These are phyloP conservation scores for Stereocaulon alpinum DNA, from an alignment of 495 filamentous ascomycete species.

Conservation along the genomic window DNA sequence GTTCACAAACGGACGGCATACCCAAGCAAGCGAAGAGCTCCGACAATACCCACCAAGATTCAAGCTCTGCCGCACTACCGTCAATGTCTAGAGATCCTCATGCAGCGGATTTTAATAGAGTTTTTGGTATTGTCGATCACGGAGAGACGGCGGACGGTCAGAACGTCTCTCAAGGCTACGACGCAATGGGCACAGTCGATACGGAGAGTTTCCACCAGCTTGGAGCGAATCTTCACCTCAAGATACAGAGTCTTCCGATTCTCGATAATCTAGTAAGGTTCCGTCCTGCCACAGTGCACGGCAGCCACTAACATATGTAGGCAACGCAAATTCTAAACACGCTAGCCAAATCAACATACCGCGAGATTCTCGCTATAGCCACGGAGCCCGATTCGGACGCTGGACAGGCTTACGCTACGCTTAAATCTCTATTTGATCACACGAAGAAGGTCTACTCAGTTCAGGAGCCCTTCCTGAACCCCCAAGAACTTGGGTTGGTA, in stretches of 20 bases:
- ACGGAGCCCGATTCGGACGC: slow-evolving; percentile 63
- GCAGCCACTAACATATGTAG: slow-evolving; percentile 29
- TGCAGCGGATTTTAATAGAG: slow-evolving; percentile 30
- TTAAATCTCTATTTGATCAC: slow-evolving; percentile 71
- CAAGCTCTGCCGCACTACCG: background rate
- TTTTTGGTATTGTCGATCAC: slow-evolving; percentile 41
- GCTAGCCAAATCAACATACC: slow-evolving; percentile 56
- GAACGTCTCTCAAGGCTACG: slow-evolving; percentile 18
- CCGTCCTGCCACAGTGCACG: slow-evolving; percentile 6
- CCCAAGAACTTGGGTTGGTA: slow-evolving; percentile 60
- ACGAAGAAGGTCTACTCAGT: slow-evolving; percentile 71
- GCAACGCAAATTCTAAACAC: slow-evolving; percentile 60
- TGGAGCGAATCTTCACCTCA: slow-evolving; percentile 48
- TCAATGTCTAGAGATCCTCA: slow-evolving; percentile 15
- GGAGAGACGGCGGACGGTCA: slow-evolving; percentile 39
- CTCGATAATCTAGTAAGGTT: slow-evolving; percentile 57
- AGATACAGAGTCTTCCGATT: slow-evolving; percentile 60
- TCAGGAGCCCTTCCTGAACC: slow-evolving; percentile 57
- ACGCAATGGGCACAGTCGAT: slow-evolving; percentile 30
- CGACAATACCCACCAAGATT: background rate
- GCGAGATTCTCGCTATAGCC: slow-evolving; percentile 66
- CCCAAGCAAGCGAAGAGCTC: background rate
- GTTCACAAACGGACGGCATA: background rate
- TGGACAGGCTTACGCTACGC: slow-evolving; percentile 66
- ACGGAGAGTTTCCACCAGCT: slow-evolving; percentile 35